These are phyloP conservation scores for Ploettnerulaceae sp. DNA, from an alignment of 2,329 filamentous ascomycete genomes.

Conservation along the genomic window DNA sequence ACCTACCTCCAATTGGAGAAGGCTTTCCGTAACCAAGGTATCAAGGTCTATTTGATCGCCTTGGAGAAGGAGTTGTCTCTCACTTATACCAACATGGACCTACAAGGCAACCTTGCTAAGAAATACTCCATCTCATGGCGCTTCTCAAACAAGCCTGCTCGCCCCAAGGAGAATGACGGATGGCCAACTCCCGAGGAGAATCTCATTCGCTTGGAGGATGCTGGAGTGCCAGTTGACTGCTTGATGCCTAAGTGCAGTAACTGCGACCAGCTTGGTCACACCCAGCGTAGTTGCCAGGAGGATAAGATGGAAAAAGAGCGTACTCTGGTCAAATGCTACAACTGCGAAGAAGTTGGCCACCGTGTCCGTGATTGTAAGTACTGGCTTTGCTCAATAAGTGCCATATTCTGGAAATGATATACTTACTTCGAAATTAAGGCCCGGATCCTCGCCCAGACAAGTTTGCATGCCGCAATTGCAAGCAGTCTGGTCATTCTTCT, in stretches of 20 bases:
- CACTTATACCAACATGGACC: conserved; percentile 65
- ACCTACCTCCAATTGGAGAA: conserved; percentile 59
- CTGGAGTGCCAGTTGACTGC: conserved; percentile 58
- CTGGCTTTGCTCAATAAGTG: not conserved
- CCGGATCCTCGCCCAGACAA: conserved; percentile 57
- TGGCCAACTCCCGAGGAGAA: conserved; percentile 62
- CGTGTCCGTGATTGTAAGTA: conserved; percentile 63
- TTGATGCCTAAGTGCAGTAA: conserved; percentile 51
- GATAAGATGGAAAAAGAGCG: conserved; percentile 48
- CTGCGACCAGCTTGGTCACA: conserved; percentile 47
- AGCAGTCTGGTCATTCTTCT: conserved; percentile 34
- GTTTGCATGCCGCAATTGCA: conserved; percentile 66
- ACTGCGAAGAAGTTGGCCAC: conserved; percentile 60
- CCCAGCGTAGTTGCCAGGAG: conserved; percentile 53
- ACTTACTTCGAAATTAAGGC: conserved; percentile 34
- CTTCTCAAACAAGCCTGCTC: conserved; percentile 51
- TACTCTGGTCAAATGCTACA: conserved; percentile 54
- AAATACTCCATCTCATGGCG: conserved; percentile 61
- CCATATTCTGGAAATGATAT: no score
- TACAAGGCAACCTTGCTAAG: conserved; percentile 63
- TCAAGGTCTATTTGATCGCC: conserved; percentile 58
- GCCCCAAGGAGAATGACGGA: conserved; percentile 51
- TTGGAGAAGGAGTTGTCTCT: conserved; percentile 50
- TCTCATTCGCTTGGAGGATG: conserved; percentile 57
- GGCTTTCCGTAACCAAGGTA: conserved; percentile 49